phyloP scores from a whole-genome alignment of 1,284 basidiomycete genomes.

The Thecaphora thlaspeos region DNA sequence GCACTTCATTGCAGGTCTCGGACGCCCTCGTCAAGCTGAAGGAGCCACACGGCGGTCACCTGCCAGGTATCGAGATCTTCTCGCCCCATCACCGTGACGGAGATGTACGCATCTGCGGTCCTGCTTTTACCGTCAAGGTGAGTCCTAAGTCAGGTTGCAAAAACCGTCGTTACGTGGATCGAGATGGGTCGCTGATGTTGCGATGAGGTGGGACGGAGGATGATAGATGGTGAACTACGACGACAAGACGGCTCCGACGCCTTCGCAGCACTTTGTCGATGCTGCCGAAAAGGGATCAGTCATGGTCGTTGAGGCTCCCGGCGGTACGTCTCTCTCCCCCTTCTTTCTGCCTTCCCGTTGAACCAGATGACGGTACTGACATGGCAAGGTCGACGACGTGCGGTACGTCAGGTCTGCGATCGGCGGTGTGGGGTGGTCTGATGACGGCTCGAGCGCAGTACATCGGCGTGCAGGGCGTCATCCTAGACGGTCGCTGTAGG shows the following conservation, averaged over 20 bases:
- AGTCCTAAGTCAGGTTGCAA: slow-evolving; percentile 11
- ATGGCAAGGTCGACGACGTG: too few relatives aligned
- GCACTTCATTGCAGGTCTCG: slow-evolving; percentile 65
- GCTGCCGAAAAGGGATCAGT: slow-evolving; percentile 69
- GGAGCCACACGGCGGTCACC: slow-evolving; percentile 71
- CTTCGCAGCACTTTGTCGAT: slow-evolving; percentile 79
- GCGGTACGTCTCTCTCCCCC: slow-evolving; percentile 62
- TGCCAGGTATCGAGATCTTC: slow-evolving; percentile 73
- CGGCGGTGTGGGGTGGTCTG: slow-evolving; percentile 86
- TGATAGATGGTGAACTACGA: slow-evolving; percentile 68
- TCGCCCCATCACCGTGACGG: slow-evolving; percentile 59
- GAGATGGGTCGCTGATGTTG: too few relatives aligned
- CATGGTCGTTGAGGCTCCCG: slow-evolving; percentile 75
- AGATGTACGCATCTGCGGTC: slow-evolving; percentile 62
- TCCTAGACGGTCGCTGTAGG: slow-evolving; percentile 77
- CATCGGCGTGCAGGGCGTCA: slow-evolving; percentile 69
- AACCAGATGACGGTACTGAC: too few relatives aligned
- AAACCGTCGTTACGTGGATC: too few relatives aligned
- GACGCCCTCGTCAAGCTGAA: slow-evolving; percentile 87
- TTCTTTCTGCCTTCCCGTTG: background rate
- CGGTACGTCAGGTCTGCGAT: slow-evolving; percentile 61
- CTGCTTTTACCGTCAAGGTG: slow-evolving; percentile 81
- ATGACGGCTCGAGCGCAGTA: slow-evolving; percentile 80
- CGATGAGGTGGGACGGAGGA: too few relatives aligned
- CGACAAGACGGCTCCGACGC: slow-evolving; percentile 68